phyloP scores from a whole-genome alignment of 1,284 basidiomycete genomes.

The Sporisorium sorghi region DNA sequence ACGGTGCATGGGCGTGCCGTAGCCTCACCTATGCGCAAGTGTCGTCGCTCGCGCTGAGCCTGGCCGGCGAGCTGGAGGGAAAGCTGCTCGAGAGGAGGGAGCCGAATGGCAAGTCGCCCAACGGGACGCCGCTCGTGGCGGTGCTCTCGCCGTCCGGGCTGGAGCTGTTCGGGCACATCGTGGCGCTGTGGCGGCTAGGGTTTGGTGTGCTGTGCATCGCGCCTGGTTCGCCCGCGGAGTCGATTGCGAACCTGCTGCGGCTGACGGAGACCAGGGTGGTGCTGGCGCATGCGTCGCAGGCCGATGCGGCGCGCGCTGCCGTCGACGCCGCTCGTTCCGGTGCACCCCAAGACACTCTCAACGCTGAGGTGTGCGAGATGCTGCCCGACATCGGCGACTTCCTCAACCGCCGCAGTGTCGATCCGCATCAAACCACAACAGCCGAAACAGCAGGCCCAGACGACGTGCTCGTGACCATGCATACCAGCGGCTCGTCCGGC shows the following conservation, averaged over 20 bases:
- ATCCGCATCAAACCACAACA: background rate
- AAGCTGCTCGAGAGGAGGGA: background rate
- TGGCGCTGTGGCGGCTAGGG: conserved; percentile 70
- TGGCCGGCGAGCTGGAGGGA: conserved; percentile 38
- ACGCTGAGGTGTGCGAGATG: conserved; percentile 18
- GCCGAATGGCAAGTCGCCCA: conserved; percentile 17
- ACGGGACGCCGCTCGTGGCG: conserved; percentile 59
- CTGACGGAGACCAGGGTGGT: conserved; percentile 73
- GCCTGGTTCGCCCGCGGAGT: conserved; percentile 72
- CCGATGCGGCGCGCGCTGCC: conserved; percentile 67
- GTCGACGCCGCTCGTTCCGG: background rate
- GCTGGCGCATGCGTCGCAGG: conserved; percentile 71
- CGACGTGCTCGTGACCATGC: conserved; percentile 74
- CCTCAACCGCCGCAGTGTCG: background rate
- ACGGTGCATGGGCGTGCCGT: conserved; percentile 54
- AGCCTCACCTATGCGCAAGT: conserved; percentile 56
- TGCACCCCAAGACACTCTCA: background rate
- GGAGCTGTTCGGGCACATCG: conserved; percentile 69
- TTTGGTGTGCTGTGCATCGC: conserved; percentile 70
- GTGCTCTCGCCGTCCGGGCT: conserved; percentile 70
- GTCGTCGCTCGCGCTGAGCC: background rate
- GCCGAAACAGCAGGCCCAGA: conserved; percentile 31
- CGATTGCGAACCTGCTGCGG: conserved; percentile 74
- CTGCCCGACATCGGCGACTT: conserved; percentile 5
- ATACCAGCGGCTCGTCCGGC: conserved; percentile 76